phyloP scores from a whole-genome alignment of 2,329 filamentous ascomycete species.

The Talaromyces atroroseus region DNA sequence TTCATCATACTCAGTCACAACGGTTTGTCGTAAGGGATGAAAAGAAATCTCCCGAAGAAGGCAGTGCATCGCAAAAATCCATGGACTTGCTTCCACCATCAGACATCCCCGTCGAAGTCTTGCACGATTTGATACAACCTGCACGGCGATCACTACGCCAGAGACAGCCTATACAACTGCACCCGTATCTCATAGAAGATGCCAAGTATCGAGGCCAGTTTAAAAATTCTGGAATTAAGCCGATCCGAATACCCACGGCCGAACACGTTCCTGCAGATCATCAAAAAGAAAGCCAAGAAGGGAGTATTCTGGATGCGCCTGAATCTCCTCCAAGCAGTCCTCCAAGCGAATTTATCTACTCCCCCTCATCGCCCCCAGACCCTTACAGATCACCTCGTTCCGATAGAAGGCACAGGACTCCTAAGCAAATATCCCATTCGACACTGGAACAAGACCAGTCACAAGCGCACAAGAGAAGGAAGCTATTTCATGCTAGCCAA shows the following conservation, averaged over 20 bases:
- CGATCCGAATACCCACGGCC: conserved; percentile 29
- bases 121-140: conserved; percentile 23
- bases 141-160: conserved; percentile 35
- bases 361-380: conserved; percentile 23
- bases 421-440: neutral
- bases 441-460: neutral
- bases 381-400: conserved; percentile 9
- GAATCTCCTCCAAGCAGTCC: conserved; percentile 30
- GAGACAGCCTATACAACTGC: conserved; percentile 45
- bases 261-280: conserved; percentile 9
- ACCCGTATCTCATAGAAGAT: conserved; percentile 44
- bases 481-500: conserved; percentile 22
- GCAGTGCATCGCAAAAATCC: neutral
- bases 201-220: conserved; percentile 40
- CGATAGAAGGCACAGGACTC: conserved; percentile 4
- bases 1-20: neutral
- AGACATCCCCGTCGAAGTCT: conserved; percentile 25
- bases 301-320: conserved; percentile 23
- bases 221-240: conserved; percentile 38
- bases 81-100: conserved; percentile 18
- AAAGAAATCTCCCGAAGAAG: neutral
- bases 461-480: conserved; percentile 32
- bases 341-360: conserved; percentile 25
- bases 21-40: neutral
- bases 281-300: conserved; percentile 29